Percentiles rank a stretch among this genome's conserved stretches.
Evolutionary conservation across 2,329 filamentous ascomycete species (phyloP).

Genomic region (Cercospora sesami): DNA sequence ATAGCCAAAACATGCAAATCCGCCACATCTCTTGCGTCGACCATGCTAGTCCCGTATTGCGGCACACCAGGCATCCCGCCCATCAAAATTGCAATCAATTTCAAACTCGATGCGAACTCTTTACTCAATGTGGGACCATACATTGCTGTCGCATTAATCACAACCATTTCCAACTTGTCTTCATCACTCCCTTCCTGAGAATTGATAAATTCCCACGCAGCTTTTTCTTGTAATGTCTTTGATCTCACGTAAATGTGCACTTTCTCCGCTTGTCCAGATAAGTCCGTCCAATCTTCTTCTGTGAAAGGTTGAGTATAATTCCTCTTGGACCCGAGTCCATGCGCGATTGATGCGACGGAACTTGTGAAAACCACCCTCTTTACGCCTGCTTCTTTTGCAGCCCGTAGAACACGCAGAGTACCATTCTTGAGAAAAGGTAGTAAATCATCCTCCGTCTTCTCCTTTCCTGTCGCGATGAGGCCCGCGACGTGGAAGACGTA

Average conservation of each 20-base stretch:
- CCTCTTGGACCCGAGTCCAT: slow-evolving; percentile 20
- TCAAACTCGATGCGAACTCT: slow-evolving; percentile 21
- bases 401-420: slow-evolving; percentile 18
- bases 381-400: slow-evolving; percentile 16
- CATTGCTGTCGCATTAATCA: slow-evolving; percentile 20
- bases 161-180: slow-evolving; percentile 16
- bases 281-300: slow-evolving; percentile 26
- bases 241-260: slow-evolving; percentile 24
- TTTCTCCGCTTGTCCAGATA: slow-evolving; percentile 23
- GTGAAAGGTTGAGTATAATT: slow-evolving; percentile 21
- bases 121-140: slow-evolving; percentile 24
- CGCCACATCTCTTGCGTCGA: slow-evolving; percentile 21
- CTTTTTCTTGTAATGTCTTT: slow-evolving; percentile 25
- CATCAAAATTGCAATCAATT: slow-evolving; percentile 20
- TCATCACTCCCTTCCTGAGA: not conserved
- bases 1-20: slow-evolving; percentile 18
- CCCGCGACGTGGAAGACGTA: slow-evolving; percentile 23
- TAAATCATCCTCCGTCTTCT: slow-evolving; percentile 23
- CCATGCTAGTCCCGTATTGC: slow-evolving; percentile 23
- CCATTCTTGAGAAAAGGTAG: slow-evolving; percentile 17
- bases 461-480: slow-evolving; percentile 24
- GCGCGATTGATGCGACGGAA: slow-evolving; percentile 22
- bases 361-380: slow-evolving; percentile 23
- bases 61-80: slow-evolving; percentile 23
- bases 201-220: slow-evolving; percentile 21